phyloP scores from a whole-genome alignment of 2,329 filamentous ascomycete genomes.

The Stagonosporopsis cucurbitacearum region DNA sequence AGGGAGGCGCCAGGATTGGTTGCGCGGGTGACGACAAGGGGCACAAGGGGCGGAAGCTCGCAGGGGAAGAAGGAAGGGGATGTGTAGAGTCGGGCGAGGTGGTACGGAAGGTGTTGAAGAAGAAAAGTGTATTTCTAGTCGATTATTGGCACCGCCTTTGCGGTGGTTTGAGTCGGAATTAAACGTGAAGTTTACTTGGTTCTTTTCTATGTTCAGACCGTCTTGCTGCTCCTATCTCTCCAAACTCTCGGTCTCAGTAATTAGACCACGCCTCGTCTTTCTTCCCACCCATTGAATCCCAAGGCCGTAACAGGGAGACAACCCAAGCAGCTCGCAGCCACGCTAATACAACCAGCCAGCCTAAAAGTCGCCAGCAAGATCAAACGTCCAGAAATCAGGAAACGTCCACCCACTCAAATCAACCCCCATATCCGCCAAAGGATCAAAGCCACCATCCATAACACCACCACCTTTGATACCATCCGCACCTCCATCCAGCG shows the following conservation, averaged over 20 bases:
- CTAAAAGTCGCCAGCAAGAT: conserved; percentile 40
- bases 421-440: conserved; percentile 37
- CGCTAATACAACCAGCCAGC: too few species aligned
- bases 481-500: conserved; percentile 4
- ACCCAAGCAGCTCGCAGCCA: neutral
- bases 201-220: too few species aligned
- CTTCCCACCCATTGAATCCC: too few species aligned
- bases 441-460: conserved; percentile 25
- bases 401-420: conserved; percentile 42
- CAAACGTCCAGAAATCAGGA: conserved; percentile 47
- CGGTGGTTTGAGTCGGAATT: too few species aligned
- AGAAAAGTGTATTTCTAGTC: too few species aligned
- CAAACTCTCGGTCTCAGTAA: too few species aligned
- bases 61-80: neutral
- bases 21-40: conserved; percentile 35
- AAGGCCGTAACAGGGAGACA: neutral
- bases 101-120: too few species aligned
- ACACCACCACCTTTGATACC: conserved; percentile 3
- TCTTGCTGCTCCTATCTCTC: too few species aligned
- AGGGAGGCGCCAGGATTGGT: conserved; percentile 33
- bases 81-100: neutral
- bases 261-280: too few species aligned
- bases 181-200: too few species aligned
- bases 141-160: too few species aligned
- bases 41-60: conserved; percentile 1